phyloP scores from a whole-genome alignment of 1,139 yeast genomes.

The Zhuliangozyma blackwelliae region DNA sequence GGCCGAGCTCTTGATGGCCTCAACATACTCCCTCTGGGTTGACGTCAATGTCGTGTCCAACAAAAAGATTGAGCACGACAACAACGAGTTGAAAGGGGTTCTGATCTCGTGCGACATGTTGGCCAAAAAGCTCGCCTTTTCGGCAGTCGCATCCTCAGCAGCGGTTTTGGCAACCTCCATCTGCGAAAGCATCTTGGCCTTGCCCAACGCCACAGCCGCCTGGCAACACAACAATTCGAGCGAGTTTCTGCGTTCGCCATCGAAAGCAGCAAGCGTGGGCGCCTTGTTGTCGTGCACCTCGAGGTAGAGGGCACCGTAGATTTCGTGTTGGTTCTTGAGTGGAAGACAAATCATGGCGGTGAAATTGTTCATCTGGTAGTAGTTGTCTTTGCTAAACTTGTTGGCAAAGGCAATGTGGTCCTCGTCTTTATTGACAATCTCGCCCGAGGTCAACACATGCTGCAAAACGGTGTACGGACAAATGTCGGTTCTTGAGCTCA shows the following conservation, averaged over 20 bases:
- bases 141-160: slow-evolving; percentile 59
- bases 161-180: slow-evolving; percentile 52
- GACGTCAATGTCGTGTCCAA: slow-evolving; percentile 46
- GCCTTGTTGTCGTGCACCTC: slow-evolving; percentile 19
- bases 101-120: slow-evolving; percentile 60
- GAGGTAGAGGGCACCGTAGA: slow-evolving; percentile 47
- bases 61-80: slow-evolving; percentile 52
- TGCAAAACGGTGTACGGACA: slow-evolving; percentile 43
- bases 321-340: slow-evolving; percentile 38
- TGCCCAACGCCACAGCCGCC: slow-evolving; percentile 51
- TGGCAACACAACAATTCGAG: slow-evolving; percentile 48
- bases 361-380: slow-evolving; percentile 32
- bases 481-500: slow-evolving; percentile 38
- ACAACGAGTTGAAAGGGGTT: slow-evolving; percentile 54
- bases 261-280: slow-evolving; percentile 4
- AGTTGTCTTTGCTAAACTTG: slow-evolving; percentile 36
- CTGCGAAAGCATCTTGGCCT: slow-evolving; percentile 44
- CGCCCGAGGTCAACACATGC: slow-evolving; percentile 38
- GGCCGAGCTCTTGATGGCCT: slow-evolving; percentile 50
- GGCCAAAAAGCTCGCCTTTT: slow-evolving; percentile 55
- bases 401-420: slow-evolving; percentile 34
- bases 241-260: slow-evolving; percentile 32
- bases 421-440: slow-evolving; percentile 32
- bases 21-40: slow-evolving; percentile 51
- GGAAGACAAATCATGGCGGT: slow-evolving; percentile 46